Base-by-base conservation (phyloP, 179 eudicot genomes). In the Silene coronaria region DNA sequence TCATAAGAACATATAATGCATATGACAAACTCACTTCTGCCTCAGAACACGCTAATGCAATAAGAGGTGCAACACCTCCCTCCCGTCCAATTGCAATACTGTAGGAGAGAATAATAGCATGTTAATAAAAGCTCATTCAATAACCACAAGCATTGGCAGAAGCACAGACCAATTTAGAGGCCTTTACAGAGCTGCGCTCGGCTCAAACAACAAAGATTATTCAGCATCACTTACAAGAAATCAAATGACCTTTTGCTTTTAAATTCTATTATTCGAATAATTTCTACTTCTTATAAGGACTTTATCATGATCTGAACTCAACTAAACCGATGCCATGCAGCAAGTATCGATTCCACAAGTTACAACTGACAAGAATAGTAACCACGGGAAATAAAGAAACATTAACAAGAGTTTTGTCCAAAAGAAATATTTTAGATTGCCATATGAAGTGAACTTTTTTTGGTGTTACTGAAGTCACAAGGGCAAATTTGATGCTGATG, bases 31-130 rank as follows among this genome's bases (percentile, higher is more conserved):
- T 85, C 84, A 94, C 98, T 85, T 89, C 92, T 74, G 87, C 79
- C 59, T 87, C 90, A 45, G 97, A 94, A 55, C 87, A 84, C 55
- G 98, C 96, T 80, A 94, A 80, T 70, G 90, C 89, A 79, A 92
- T 90, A 64, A 94, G 91, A 82, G 98, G 95, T 42, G 95, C 92
- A 77, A 94, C 90, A 78, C 98, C 98, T 74, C 98, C 98, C 87
- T 90, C 96, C 76, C 86, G 91, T 72, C 98, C 98, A 74, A 94
- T 94, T 55, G 98, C 97, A 89, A 94, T 92, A 77, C 99, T 95
- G 76, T 21, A 51, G 67, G 62, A 76, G 80, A 63, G n/a, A 66
- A 71, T 30, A 34, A 71, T 32, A 68, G 3, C n/a, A 70, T 28
- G 34, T 61, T 30, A 80, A 12, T 80, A 11, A 51, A 67, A 38